A percentile compares a stretch with the other conserved stretches of the same genome.
Evolutionary conservation across 306 rosid species (phyloP).

Genomic region (Cucumis hystrix): DNA sequence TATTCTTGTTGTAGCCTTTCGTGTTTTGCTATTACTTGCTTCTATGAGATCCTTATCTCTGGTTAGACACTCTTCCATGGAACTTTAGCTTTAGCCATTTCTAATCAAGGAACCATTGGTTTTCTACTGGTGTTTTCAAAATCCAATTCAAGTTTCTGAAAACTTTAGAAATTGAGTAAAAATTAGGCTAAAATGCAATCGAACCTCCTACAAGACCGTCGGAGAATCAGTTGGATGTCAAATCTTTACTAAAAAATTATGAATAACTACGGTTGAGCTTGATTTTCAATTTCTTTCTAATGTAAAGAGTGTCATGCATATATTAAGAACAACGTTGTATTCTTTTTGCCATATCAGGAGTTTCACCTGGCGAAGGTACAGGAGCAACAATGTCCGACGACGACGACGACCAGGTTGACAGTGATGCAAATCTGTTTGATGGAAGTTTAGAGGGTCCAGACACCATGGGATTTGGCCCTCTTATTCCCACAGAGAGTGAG

Average conservation of each 20-base stretch:
- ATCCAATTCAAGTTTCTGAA: no score
- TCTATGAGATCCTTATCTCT: neutral
- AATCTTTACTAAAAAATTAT: no score
- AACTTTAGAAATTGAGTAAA: no score
- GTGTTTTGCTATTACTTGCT: neutral
- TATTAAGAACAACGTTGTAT: neutral
- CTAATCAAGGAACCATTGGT: neutral
- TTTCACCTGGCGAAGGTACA: slow-evolving; percentile 94
- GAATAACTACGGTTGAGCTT: no score
- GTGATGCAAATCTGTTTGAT: slow-evolving; percentile 75
- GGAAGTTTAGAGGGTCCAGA: slow-evolving; percentile 69
- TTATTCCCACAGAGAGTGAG: slow-evolving; percentile 88
- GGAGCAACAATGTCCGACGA: slow-evolving; percentile 99
- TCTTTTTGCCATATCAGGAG: slow-evolving; percentile 42
- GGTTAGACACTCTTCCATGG: neutral
- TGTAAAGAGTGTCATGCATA: neutral
- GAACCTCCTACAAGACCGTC: no score
- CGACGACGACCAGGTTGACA: slow-evolving; percentile 80
- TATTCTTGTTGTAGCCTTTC: slow-evolving; percentile 5
- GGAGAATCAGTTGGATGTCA: no score
- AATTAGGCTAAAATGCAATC: no score
- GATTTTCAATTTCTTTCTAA: no score
- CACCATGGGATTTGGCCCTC: slow-evolving; percentile 95
- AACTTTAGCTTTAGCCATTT: neutral
- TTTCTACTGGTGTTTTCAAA: no score